Conservation (phyloP, 805 yeast genomes). For the Suhomyces tanzawaensis region DNA sequence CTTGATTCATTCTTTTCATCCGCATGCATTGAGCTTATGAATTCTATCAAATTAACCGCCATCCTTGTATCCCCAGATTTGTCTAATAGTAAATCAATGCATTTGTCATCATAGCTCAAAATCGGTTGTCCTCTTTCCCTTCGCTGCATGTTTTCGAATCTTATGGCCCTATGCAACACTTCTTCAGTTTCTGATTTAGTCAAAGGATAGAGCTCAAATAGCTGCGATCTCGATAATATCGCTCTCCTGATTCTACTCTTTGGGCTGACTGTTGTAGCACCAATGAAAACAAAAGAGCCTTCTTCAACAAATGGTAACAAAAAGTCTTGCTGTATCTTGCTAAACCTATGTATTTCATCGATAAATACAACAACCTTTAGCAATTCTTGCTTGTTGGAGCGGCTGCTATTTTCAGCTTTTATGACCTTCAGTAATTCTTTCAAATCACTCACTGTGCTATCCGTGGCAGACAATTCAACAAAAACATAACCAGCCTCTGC, state of each 20-base stretch:
- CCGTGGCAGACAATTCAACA: conserved; percentile 83
- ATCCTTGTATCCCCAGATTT: conserved; percentile 28
- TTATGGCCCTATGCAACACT: conserved; percentile 58
- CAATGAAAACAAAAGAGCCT: conserved; percentile 78
- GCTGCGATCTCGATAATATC: conserved; percentile 76
- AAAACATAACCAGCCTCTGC: conserved; percentile 52
- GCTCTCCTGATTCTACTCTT: conserved; percentile 80
- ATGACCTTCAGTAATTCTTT: conserved; percentile 55
- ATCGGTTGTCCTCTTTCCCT: conserved; percentile 10
- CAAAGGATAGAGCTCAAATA: conserved; percentile 64
- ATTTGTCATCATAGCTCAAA: conserved; percentile 13
- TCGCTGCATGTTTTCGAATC: conserved; percentile 31
- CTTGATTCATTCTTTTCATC: neutral
- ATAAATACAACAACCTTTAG: conserved; percentile 59
- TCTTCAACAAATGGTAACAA: conserved; percentile 80
- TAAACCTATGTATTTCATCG: conserved; percentile 91
- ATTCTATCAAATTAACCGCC: conserved; percentile 33
- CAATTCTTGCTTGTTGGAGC: conserved; percentile 16
- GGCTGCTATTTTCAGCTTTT: conserved; percentile 44
- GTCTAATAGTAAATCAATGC: conserved; percentile 16
- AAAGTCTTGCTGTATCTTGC: conserved; percentile 83
- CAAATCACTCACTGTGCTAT: conserved; percentile 64
- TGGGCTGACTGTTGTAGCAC: conserved; percentile 85
- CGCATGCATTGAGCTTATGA: conserved; percentile 20
- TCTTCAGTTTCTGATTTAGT: conserved; percentile 45